Evolutionary conservation across 306 rosid genomes (phyloP), one percentile per base, ranked within the genome.

Genomic region (Sechiopsis laciniata): DNA sequence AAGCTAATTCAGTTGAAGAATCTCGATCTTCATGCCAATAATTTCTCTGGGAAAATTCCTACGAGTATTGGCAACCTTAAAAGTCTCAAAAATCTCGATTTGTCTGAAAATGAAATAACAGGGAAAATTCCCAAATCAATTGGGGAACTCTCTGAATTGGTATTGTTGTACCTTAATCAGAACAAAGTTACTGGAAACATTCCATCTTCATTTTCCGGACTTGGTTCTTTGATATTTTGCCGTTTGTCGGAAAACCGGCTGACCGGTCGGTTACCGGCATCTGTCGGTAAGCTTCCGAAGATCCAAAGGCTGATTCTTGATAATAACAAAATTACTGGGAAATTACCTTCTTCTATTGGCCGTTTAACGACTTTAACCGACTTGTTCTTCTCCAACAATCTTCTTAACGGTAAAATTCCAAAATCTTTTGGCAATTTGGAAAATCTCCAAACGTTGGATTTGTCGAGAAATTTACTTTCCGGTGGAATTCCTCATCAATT

Each of bases 1-100:
- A 82, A 76, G 17, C 26, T 87, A 82, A 64, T n/a, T 17, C 64
- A 56, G 62, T 75, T 84, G 0, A 73, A 59, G 10, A 78, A 80
- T 73, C 82, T 89, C 65, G 85, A 89, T 72, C 78, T 89, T 64
- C 87, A 81, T 46, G 81, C 78, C 6, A 87, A 89, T 75, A 76
- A 77, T 2, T 81, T 87, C 24, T 54, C 70, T 22, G 85, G 85
- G 3, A 45, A 16, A 1, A 76, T 87, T 83, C 90, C 90, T 35
- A 9, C 11, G 1, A 75, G 80, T 69, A 72, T 85, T 58, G 89
- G 88, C 2, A 71, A 81, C 56, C 83, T 87, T 48, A 78, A 74
- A 80, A 84, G 75, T 35, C 74, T 89, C 15, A 80, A 10, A 9
- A 52, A 75, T n/a, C 75, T 89, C 21, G 96, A 87, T 80, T 78